phyloP scores from a whole-genome alignment of 2,329 filamentous ascomycete genomes.

The Cladosporium halotolerans region DNA sequence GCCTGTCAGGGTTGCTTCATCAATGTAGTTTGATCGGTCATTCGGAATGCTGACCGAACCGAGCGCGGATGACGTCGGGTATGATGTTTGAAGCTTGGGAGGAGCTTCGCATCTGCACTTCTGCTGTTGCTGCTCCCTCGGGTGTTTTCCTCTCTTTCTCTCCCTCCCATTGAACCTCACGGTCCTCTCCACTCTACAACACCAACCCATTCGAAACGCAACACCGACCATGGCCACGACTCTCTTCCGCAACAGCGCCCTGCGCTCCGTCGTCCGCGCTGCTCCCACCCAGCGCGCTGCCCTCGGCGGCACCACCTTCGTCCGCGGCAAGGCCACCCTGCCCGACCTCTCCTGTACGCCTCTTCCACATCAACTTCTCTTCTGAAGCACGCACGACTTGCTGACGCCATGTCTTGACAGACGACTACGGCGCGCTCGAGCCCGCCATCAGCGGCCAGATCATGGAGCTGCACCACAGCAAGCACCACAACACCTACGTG shows the following conservation, averaged over 20 bases:
- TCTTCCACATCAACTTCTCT: not conserved
- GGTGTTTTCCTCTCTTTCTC: not conserved
- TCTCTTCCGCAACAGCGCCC: constrained; percentile 64
- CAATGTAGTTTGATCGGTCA: too few species aligned
- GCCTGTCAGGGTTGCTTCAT: too few species aligned
- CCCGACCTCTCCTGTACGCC: constrained; percentile 72
- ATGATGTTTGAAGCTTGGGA: too few species aligned
- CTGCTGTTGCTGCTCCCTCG: not conserved
- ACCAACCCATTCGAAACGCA: constrained; percentile 9
- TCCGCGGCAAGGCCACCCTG: constrained; percentile 83
- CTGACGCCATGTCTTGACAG: constrained; percentile 40
- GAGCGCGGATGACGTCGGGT: too few species aligned
- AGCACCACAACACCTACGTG: constrained; percentile 92
- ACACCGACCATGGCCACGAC: constrained; percentile 61
- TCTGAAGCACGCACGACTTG: constrained; percentile 29
- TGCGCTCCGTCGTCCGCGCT: constrained; percentile 66
- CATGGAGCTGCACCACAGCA: constrained; percentile 93
- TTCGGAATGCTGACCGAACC: too few species aligned
- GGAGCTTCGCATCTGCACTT: too few species aligned
- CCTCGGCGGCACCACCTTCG: constrained; percentile 67
- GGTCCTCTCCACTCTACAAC: not conserved
- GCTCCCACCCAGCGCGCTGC: constrained; percentile 54
- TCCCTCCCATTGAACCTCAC: not conserved
- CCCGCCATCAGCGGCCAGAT: constrained; percentile 76
- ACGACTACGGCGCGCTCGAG: constrained; percentile 96